Base-by-base conservation (phyloP, 176 grass and related monocot species). In the Oryza nivara region DNA sequence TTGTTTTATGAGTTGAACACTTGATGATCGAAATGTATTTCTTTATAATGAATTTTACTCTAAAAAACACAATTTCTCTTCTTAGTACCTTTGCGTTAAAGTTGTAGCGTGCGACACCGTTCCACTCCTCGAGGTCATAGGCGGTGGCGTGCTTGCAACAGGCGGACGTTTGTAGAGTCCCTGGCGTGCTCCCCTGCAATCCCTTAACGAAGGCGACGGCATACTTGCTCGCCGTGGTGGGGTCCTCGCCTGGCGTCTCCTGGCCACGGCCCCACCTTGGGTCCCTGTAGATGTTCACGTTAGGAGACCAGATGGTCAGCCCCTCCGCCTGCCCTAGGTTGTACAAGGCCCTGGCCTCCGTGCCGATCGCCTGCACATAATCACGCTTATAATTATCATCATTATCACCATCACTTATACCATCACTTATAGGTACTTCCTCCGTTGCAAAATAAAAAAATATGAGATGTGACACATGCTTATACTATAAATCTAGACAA, bases 141-240 rank as follows among this genome's bases (percentile, higher is more conserved):
- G 95, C 88, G 0, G 92, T 92, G 61, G 88, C 91, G 82, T 94
- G 95, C 86, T 97, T 97, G 90, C 95, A 97, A 80, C 95, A 97
- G 0, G 92, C 92, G 0, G 90, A 94, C 40, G 90, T 70, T 75
- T 94, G 88, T 28, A 97, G 81, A 11, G 72, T 45, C 13, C 77
- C 3, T 3, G 81, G 6, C 5, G 83, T 46, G 6, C 40, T 54
- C 0, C 90, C 95, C 70, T 97, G 95, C 52, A 97, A 40, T 9
- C 95, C 95, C 36, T 66, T 51, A n/a, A 97, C 92, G 73, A 88
- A 94, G 20, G 83, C 82, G 4, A 80, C 82, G 5, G 81, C 95
- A 61, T 97, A 97, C 66, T 73, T 83, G 64, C 92, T 49, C 3
- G 86, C 70, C 4, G 78, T 72, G 12, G 88, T 0, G 0, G 95